Evolutionary conservation across 257 asterid genomes (phyloP).

Genomic region (Lycium ferocissimum): DNA sequence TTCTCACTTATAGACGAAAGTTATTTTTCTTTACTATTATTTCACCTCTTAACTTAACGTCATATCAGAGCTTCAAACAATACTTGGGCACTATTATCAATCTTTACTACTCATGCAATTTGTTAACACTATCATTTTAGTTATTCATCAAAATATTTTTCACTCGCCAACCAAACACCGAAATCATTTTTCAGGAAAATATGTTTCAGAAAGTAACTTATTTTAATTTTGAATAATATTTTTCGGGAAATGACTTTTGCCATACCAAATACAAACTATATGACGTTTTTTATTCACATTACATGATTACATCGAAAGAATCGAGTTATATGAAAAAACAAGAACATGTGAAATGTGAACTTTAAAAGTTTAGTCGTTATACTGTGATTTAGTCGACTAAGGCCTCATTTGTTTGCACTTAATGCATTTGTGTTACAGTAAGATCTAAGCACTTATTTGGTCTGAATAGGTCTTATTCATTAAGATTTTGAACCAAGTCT

Average conservation of each 20-base stretch:
- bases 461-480: no score
- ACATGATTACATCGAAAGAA: background rate
- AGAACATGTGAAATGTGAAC: fast-evolving
- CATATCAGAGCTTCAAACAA: background rate
- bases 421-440: no score
- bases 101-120: background rate
- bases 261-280: background rate
- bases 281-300: background rate
- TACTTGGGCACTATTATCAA: background rate
- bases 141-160: background rate
- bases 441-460: no score
- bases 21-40: background rate
- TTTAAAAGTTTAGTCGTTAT: background rate
- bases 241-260: background rate
- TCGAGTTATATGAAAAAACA: background rate
- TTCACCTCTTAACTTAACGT: background rate
- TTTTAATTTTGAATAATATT: no score
- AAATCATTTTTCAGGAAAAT: background rate
- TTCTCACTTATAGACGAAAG: background rate
- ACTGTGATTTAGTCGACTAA: no score
- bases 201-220: no score
- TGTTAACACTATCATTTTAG: background rate
- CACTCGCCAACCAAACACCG: fast-evolving
- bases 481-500: no score
- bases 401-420: no score